Base-by-base conservation (phyloP, 176 grass and related monocot species). In the Aegilops tauschii region DNA sequence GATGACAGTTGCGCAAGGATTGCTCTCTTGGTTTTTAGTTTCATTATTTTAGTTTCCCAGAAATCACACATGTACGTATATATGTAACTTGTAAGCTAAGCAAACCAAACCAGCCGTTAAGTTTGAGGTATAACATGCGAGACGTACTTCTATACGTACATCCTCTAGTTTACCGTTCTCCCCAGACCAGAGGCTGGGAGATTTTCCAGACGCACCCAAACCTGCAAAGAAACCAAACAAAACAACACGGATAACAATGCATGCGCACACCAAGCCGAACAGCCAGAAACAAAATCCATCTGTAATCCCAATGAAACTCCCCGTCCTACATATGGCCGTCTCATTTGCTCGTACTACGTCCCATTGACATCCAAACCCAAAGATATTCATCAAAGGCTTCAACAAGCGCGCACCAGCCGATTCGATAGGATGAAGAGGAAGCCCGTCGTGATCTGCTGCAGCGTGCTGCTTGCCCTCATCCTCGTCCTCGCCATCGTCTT, bases 301-400 rank as follows among this genome's bases (percentile, higher is more conserved):
- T 91, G 85, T 44, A 87, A 91, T 91, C 67, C 81, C 81, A 47
- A 87, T 69, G 89, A 61, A 62, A 25, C 49, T 69, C 32, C 29
- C 45, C 23, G 12, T 69, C 35, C 75, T 84, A 91, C 62, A 84
- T 76, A 91, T 81, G 29, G 11, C 30, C 32, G 28, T 65, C 30
- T 54, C 10, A 18, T 65, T 12, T 50, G 27, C 14, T 2, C 21
- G 1, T 47, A 74, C 12, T 25, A 56, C 25, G 17, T 23, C 3
- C 9, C 56, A 77, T 83, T 74, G 58, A 87, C 66, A 58, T 14
- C 27, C 25, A 20, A 73, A 34, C 32, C 32, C 28, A 76, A 50
- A 78, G 27, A 75, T 1, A 54, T 54, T 18, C 16, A 54, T 54
- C 50, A 54, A 54, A 17, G 50, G 72, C 45, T 27, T 74, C n/a